Base-by-base conservation (phyloP, 108 stramenopile genomes). In the Discostella stelligeroides region DNA sequence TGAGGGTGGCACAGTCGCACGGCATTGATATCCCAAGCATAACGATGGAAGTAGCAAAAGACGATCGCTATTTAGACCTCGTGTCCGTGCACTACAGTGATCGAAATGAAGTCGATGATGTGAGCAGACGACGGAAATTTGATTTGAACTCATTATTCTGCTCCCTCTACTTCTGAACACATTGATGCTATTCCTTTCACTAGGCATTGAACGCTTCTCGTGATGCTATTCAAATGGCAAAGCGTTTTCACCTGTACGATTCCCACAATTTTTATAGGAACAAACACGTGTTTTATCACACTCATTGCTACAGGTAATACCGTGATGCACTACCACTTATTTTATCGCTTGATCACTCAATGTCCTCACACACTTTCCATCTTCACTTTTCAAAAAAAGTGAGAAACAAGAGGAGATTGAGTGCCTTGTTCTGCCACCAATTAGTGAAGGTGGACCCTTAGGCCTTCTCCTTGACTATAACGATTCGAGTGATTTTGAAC, bases 341-440 rank as follows among this genome's bases (percentile, higher is more conserved):
- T 15, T 21, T 58, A 37, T 58, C 1, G 0, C 17, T 1, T 15
- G 4, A n/a, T 17, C 9, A 5, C 20, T 39, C 12, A 56, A 20
- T 4, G 28, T 17, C 18, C 17, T 1, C 1, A 40, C 57, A 4
- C n/a, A 20, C 37, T 37, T 9, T 39, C 17, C 40, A 15, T 9
- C 5, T 41, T 39, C 37, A n/a, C 37, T 41, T 14, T 21, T 21
- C 34, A 4, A 0, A 58, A 38, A 18, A 62, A 51, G 37, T 7
- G 23, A 20, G 11, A 13, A 30, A 14, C 47, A 42, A 61, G 2
- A 8, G 9, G 58, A 37, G 57, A 6, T 51, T 29, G 24, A 67
- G 17, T 67, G 73, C 39, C 48, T 66, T 28, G 46, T 75, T 55
- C 66, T 75, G 29, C 73, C 73, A 3, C 73, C 73, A 27, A 50